Percentiles rank a stretch among this genome's conserved stretches.
Conservation (phyloP, 768 basidiomycete species). For the Candolleomyces efflorescens region DNA sequence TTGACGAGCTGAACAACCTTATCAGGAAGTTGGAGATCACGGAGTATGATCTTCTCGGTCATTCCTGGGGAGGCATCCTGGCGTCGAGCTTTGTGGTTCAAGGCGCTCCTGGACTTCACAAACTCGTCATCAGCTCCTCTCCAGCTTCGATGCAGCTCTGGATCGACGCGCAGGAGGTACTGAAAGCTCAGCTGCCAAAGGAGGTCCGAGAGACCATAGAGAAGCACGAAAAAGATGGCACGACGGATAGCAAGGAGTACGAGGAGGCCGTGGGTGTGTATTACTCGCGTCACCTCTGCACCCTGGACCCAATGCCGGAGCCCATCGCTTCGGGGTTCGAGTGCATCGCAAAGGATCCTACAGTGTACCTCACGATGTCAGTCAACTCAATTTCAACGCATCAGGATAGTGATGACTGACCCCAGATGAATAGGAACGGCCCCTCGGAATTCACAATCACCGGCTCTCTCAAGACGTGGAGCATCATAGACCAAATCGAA, state of each 20-base stretch:
- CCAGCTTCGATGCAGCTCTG: slow-evolving; percentile 42
- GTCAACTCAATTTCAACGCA: slow-evolving; percentile 4
- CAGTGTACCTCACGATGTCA: slow-evolving; percentile 45
- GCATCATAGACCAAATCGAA: slow-evolving; percentile 37
- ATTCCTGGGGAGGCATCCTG: slow-evolving; percentile 53
- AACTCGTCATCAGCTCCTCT: slow-evolving; percentile 40
- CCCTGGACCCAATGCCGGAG: slow-evolving; percentile 40
- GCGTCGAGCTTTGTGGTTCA: slow-evolving; percentile 29
- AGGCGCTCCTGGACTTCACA: slow-evolving; percentile 40
- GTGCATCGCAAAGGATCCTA: slow-evolving; percentile 39
- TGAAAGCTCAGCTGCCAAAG: slow-evolving; percentile 30
- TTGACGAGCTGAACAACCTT: slow-evolving; percentile 46
- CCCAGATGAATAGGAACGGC: slow-evolving; percentile 27
- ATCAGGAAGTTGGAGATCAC: slow-evolving; percentile 40
- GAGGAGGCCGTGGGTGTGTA: slow-evolving; percentile 36
- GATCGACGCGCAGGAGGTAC: slow-evolving; percentile 15
- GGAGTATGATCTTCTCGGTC: slow-evolving; percentile 45
- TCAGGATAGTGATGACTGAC: background rate
- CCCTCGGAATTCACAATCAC: slow-evolving; percentile 35
- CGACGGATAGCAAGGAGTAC: slow-evolving; percentile 39
- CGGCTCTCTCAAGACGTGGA: slow-evolving; percentile 41
- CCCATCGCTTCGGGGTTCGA: slow-evolving; percentile 28
- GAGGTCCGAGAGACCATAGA: slow-evolving; percentile 32
- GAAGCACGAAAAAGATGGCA: slow-evolving; percentile 41
- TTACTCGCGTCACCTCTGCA: slow-evolving; percentile 39